Conservation (phyloP, 805 yeast genomes). For the Candida methanosorbosa region DNA sequence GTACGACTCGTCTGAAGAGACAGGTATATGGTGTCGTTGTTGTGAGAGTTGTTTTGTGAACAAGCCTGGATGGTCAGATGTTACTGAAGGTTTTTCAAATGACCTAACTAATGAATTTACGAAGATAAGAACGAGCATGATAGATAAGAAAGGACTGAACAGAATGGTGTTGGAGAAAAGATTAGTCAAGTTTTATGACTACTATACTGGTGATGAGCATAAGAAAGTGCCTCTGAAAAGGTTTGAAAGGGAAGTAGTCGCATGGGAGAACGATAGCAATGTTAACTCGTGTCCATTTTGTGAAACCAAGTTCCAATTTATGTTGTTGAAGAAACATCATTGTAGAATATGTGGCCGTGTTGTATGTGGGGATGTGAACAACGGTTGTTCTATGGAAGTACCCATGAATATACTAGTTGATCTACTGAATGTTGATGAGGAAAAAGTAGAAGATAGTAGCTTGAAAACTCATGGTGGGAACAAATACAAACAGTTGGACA, state of each 20-base stretch:
- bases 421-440: slow-evolving; percentile 23
- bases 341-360: slow-evolving; percentile 82
- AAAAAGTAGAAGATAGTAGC: neutral
- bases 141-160: slow-evolving; percentile 43
- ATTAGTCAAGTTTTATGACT: slow-evolving; percentile 33
- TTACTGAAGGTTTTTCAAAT: slow-evolving; percentile 15
- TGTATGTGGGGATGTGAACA: slow-evolving; percentile 60
- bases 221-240: slow-evolving; percentile 8
- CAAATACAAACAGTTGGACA: slow-evolving; percentile 1
- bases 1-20: slow-evolving; percentile 29
- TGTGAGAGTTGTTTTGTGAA: slow-evolving; percentile 53
- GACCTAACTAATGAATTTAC: slow-evolving; percentile 41
- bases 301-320: slow-evolving; percentile 41
- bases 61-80: slow-evolving; percentile 47
- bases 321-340: slow-evolving; percentile 67
- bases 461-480: slow-evolving; percentile 2
- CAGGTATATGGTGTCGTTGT: slow-evolving; percentile 64
- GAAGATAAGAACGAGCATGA: slow-evolving; percentile 28
- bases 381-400: slow-evolving; percentile 68
- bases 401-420: slow-evolving; percentile 37
- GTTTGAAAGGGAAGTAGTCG: slow-evolving; percentile 39
- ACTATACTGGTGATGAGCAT: slow-evolving; percentile 6
- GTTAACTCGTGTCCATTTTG: slow-evolving; percentile 59
- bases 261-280: slow-evolving; percentile 55
- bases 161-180: slow-evolving; percentile 55